Conservation (phyloP, 2,329 filamentous ascomycete genomes). For the Leptographium procerum region DNA sequence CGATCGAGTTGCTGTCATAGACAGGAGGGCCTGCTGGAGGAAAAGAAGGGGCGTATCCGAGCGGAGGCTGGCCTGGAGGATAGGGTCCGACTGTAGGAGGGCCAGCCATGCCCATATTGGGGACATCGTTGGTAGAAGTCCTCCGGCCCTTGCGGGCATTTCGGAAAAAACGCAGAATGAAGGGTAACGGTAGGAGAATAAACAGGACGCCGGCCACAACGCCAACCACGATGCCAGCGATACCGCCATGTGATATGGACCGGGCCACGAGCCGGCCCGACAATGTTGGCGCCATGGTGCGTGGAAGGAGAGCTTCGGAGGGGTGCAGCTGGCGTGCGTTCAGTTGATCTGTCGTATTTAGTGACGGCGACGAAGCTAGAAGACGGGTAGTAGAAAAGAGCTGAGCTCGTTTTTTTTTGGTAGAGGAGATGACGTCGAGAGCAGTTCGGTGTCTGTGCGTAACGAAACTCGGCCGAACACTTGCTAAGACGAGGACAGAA, state of each 20-base stretch:
- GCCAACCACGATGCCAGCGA: slow-evolving; percentile 24
- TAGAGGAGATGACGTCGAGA: neutral
- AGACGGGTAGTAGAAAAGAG: too few species aligned
- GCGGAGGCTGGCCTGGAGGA: neutral
- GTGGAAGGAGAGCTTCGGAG: neutral
- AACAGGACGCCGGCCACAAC: slow-evolving; percentile 19
- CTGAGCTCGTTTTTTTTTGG: neutral
- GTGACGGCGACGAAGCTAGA: too few species aligned
- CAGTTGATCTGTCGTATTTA: too few species aligned
- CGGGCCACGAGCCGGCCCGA: slow-evolving; percentile 6
- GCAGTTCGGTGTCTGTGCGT: neutral
- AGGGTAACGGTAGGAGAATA: slow-evolving; percentile 20
- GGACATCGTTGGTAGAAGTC: slow-evolving; percentile 7
- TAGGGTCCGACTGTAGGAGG: neutral
- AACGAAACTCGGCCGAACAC: neutral
- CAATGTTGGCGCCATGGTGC: slow-evolving; percentile 7
- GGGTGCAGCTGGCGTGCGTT: neutral
- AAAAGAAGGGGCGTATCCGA: neutral
- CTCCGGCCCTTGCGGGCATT: slow-evolving; percentile 10
- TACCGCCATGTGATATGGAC: slow-evolving; percentile 18
- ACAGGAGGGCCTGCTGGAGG: neutral
- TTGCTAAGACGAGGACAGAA: neutral
- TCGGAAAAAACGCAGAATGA: slow-evolving; percentile 20
- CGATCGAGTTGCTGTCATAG: slow-evolving; percentile 8
- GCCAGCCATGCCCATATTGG: neutral